Conservation (phyloP, 2,329 filamentous ascomycete genomes). For the Curvularia sp. region DNA sequence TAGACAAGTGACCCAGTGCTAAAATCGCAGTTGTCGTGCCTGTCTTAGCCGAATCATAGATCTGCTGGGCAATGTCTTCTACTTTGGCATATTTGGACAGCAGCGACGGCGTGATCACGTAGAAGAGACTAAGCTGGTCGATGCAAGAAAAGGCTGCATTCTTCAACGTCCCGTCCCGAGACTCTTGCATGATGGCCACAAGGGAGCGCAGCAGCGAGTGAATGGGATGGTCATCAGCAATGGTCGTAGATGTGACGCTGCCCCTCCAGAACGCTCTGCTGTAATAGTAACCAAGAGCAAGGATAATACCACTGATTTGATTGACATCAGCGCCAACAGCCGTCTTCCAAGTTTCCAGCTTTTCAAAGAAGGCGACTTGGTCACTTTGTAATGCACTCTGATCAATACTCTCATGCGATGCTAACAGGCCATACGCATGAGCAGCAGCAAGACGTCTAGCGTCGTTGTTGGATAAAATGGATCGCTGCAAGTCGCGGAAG, state of each 20-base stretch:
- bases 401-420: constrained; percentile 64
- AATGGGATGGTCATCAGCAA: constrained; percentile 46
- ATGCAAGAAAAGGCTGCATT: constrained; percentile 65
- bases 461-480: constrained; percentile 75
- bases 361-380: constrained; percentile 56
- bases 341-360: constrained; percentile 60
- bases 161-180: constrained; percentile 63
- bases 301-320: constrained; percentile 65
- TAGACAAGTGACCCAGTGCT: constrained; percentile 78
- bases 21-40: constrained; percentile 82
- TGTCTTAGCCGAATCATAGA: constrained; percentile 74
- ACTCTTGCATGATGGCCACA: constrained; percentile 60
- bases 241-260: constrained; percentile 19
- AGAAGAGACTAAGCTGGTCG: constrained; percentile 67
- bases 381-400: constrained; percentile 52
- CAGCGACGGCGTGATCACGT: constrained; percentile 56
- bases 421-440: constrained; percentile 76
- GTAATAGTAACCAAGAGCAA: constrained; percentile 64
- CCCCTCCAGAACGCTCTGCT: constrained; percentile 64
- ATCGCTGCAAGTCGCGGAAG: constrained; percentile 61
- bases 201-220: constrained; percentile 54
- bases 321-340: constrained; percentile 67
- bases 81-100: constrained; percentile 46
- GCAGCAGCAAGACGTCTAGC: constrained; percentile 71
- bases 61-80: constrained; percentile 64